Percentiles rank a stretch among this genome's conserved stretches.
Conservation (phyloP, 2,329 filamentous ascomycete genomes). For the Penicillium sp. region DNA sequence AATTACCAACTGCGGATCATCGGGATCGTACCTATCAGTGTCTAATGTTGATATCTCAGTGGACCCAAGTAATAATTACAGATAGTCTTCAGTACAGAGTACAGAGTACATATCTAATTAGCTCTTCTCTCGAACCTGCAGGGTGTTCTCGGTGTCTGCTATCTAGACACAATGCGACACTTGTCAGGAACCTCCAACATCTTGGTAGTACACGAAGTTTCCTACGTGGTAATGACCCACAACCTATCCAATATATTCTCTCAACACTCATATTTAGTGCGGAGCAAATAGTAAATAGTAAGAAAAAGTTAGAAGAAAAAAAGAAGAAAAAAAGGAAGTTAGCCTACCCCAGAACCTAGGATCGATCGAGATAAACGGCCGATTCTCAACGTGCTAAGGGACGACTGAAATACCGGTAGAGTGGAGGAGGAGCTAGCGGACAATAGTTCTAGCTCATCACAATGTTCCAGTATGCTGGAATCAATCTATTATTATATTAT, state of each 20-base stretch:
- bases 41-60: neutral
- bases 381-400: slow-evolving; percentile 10
- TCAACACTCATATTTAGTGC: neutral
- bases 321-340: neutral
- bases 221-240: neutral
- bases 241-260: neutral
- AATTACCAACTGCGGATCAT: slow-evolving; percentile 29
- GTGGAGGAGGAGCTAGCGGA: neutral
- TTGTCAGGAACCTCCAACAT: slow-evolving; percentile 13
- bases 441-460: neutral
- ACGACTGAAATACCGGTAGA: neutral
- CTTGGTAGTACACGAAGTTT: neutral
- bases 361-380: slow-evolving; percentile 8
- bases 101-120: neutral
- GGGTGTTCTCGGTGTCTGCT: neutral
- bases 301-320: too few relatives aligned
- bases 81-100: neutral
- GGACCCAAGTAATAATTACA: neutral
- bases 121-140: neutral
- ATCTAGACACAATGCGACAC: slow-evolving; percentile 8
- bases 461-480: neutral
- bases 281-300: neutral
- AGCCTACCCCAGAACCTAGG: neutral
- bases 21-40: slow-evolving; percentile 19
- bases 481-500: neutral